Base-by-base conservation (phyloP, 495 filamentous ascomycete genomes). In the Aspergillus steynii region DNA sequence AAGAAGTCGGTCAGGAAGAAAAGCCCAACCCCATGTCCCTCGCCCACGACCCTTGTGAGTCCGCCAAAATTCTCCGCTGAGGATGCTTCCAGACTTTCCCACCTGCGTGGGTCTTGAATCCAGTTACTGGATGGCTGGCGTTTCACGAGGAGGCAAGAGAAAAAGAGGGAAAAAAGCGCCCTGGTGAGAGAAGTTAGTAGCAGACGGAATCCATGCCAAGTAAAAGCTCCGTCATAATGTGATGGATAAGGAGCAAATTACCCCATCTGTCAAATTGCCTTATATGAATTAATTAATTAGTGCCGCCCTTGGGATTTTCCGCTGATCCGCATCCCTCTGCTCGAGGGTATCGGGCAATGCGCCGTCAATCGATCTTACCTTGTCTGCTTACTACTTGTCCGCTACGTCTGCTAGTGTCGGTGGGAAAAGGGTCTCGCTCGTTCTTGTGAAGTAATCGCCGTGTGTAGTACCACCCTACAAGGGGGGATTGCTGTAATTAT, bases 1-100 rank as follows among this genome's bases (percentile, higher is more conserved):
- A n/a, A 54, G 52, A 29, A 58, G 55, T 58, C 55, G 55, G 55
- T 58, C 55, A 58, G 34, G 52, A 34, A 42, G 37, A 42, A 42
- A 32, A 58, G 45, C 46, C 55, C 55, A 58, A 50, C 55, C 55
- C 54, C 54, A 56, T 56, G 37, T 54, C 29, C 37, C 31, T 47
- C 37, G 5, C 25, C 54, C 54, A 47, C 20, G 37, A 56, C 34
- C 54, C 31, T 29, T 37, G 31, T 42, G 12, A 42, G 32, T 47
- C 54, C 12, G 14, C 34, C 26, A 25, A 28, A 58, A 58, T 58
- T 58, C 55, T 58, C 55, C 55, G 55, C 27, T 12, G 37, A 42
- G 37, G 37, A 42, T 42, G 37, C 37, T 42, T 42, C 37, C 37
- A 42, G 37, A 42, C 37, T 42, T 34, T 42, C 37, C 37, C 37